phyloP scores from a whole-genome alignment of 257 asterid species.

The Nicotiana obtusifolia region DNA sequence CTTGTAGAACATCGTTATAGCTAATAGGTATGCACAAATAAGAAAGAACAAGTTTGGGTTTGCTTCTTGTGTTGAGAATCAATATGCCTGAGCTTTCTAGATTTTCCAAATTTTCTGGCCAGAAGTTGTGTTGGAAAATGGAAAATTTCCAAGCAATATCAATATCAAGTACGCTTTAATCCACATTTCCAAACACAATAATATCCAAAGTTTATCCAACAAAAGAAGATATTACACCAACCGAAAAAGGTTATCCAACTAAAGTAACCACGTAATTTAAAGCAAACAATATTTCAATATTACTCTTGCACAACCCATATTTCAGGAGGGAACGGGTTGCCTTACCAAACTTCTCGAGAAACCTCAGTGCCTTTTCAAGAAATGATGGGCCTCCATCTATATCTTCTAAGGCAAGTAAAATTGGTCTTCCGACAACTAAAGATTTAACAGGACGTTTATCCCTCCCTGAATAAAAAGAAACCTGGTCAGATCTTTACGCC shows the following conservation, averaged over 20 bases:
- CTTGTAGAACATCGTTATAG: neutral
- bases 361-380: constrained; percentile 85
- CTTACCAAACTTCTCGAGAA: constrained; percentile 86
- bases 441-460: constrained; percentile 83
- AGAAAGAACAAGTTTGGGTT: neutral
- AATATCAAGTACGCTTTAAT: neutral
- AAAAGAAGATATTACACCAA: neutral
- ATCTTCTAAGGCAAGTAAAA: constrained; percentile 88
- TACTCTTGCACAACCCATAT: neutral
- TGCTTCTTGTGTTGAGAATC: neutral
- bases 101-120: neutral
- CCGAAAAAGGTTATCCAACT: neutral
- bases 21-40: neutral
- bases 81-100: neutral
- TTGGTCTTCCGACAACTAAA: constrained; percentile 92
- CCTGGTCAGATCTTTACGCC: constrained; percentile 16
- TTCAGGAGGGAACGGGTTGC: constrained; percentile 6
- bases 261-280: constrained; percentile 2
- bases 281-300: neutral
- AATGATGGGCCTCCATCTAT: constrained; percentile 96
- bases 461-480: constrained; percentile 60
- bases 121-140: neutral
- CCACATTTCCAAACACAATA: neutral
- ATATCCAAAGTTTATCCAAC: neutral
- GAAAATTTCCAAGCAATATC: neutral